Evolutionary conservation across 2,329 filamentous ascomycete genomes (phyloP).

Genomic region (Huntiella omanensis): DNA sequence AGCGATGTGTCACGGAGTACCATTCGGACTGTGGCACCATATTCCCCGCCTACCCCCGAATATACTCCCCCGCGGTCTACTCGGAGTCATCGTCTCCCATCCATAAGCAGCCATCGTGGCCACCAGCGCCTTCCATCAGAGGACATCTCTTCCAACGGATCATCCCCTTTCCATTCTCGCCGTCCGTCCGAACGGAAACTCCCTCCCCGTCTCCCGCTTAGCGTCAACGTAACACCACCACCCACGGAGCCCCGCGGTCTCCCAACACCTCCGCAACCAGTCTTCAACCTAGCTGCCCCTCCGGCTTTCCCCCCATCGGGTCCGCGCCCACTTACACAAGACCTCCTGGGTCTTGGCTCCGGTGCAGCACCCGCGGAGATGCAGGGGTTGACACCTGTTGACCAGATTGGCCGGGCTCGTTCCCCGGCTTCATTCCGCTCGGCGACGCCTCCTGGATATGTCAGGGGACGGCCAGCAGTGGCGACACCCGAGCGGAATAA

Average conservation of each 20-base stretch:
- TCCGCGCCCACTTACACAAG: too few species aligned
- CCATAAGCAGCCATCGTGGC: neutral
- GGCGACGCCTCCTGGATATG: constrained; percentile 1
- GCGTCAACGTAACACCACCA: neutral
- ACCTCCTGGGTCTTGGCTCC: too few species aligned
- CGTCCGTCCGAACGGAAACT: neutral
- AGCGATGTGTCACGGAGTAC: too few species aligned
- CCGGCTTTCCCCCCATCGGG: too few species aligned
- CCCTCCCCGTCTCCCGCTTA: constrained; percentile 3
- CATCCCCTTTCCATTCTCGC: too few species aligned
- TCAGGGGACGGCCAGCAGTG: neutral
- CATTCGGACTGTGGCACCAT: too few species aligned
- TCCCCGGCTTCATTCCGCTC: neutral
- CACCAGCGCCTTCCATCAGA: constrained; percentile 8
- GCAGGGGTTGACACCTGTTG: too few species aligned
- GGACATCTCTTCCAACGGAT: neutral
- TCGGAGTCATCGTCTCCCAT: neutral
- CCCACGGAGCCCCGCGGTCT: neutral
- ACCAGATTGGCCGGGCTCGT: neutral
- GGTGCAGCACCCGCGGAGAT: too few species aligned
- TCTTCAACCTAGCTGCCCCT: neutral
- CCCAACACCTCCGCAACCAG: neutral
- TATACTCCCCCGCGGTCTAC: too few species aligned
- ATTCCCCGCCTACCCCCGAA: too few species aligned
- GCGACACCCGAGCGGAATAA: neutral